Base-by-base conservation (phyloP, 2,329 filamentous ascomycete species). In the Epichloe sibirici region DNA sequence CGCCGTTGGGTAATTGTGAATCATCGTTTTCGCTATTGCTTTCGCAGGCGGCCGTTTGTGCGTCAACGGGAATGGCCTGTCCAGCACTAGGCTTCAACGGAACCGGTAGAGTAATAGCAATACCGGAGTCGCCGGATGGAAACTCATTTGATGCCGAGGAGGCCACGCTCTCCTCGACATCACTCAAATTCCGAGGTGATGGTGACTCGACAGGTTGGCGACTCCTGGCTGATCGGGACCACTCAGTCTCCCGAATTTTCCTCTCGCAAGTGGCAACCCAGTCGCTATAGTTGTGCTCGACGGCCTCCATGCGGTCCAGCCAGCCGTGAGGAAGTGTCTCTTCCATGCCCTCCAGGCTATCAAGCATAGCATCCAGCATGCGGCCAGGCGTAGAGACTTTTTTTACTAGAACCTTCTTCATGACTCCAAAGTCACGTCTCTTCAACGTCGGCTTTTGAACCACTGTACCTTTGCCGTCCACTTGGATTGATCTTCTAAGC, bases 241-340 rank as follows among this genome's bases (percentile, higher is more conserved):
- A 77, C 58, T 90, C 81, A 23, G 81, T 77, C 58, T 88, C 81
- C 48, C 84, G 74, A n/a, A 90, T 77, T 60, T 79, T 83, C 55
- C 77, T 77, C 62, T 94, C 88, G 35, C 87, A 90, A 47, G 84
- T 77, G 47, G 85, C 83, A 44, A 83, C 81, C 93, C 93, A 98
- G 25, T 83, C 78, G 7, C 82, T 80, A 66, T 91, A 95, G 34
- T 83, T 79, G 11, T 77, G 73, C 66, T 98, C 93, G 4, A 94
- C 73, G 0, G 71, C 69, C 65, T 97, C 93, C 70, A 97, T 85
- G 4, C 83, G 78, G 60, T 95, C 88, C 52, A 97, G 81, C 93
- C 91, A 98, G 31, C 73, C 66, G 42, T 94, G 86, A 0, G 93
- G 93, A 9, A 98, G 72, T 0, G 86, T 88, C 62, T 98, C 93